Percentiles rank a stretch among this genome's conserved stretches.
Evolutionary conservation across 2,329 filamentous ascomycete species (phyloP).

Genomic region (Pyrenophora tritici-repentis): DNA sequence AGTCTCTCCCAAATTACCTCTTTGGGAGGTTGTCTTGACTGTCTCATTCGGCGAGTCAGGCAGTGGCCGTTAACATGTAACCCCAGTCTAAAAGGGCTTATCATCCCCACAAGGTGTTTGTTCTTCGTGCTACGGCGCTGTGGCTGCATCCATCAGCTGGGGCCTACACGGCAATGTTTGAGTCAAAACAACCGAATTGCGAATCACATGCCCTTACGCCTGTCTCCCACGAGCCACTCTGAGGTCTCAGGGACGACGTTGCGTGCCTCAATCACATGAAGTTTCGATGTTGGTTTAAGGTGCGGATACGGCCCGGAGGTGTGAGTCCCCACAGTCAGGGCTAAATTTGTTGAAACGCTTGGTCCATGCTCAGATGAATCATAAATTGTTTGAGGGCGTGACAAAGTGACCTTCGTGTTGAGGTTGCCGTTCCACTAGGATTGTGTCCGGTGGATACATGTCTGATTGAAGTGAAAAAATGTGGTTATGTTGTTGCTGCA

Average conservation of each 20-base stretch:
- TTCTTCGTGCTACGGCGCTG: not conserved
- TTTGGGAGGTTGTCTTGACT: too few relatives aligned
- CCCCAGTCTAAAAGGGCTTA: too few relatives aligned
- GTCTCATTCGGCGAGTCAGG: too few relatives aligned
- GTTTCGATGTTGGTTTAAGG: slow-evolving; percentile 13
- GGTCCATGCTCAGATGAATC: slow-evolving; percentile 7
- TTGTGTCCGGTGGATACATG: not conserved
- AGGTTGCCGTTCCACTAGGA: not conserved
- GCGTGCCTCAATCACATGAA: not conserved
- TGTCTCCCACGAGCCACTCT: not conserved
- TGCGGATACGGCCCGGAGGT: slow-evolving; percentile 14
- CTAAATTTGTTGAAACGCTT: slow-evolving; percentile 9
- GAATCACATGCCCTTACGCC: not conserved
- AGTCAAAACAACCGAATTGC: slow-evolving; percentile 3
- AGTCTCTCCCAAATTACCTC: too few relatives aligned
- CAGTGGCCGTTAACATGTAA: too few relatives aligned
- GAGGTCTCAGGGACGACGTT: not conserved
- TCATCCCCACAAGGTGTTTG: not conserved
- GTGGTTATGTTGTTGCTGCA: not conserved
- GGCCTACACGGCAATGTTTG: not conserved
- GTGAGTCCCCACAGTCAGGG: slow-evolving; percentile 9
- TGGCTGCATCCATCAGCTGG: slow-evolving; percentile 7
- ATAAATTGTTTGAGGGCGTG: slow-evolving; percentile 1
- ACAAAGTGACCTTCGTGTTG: not conserved
- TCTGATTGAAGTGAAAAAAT: not conserved